Evolutionary conservation across 2,329 filamentous ascomycete species (phyloP).

Genomic region (Byssochlamys sp.): DNA sequence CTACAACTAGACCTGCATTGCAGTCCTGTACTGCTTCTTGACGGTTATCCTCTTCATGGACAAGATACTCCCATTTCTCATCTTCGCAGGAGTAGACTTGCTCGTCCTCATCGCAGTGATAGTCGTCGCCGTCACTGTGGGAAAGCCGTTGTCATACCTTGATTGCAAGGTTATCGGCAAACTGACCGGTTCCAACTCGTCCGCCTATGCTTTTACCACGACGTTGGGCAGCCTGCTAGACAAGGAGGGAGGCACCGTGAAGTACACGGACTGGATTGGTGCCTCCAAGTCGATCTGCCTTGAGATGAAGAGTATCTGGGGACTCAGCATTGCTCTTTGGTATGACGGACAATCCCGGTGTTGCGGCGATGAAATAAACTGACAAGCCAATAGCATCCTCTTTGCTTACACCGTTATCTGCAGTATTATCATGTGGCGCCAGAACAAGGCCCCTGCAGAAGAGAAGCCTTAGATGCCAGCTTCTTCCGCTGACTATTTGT

Average conservation of each 20-base stretch:
- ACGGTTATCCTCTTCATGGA: slow-evolving; percentile 75
- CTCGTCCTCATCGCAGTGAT: slow-evolving; percentile 66
- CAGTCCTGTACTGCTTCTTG: slow-evolving; percentile 68
- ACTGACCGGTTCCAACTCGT: slow-evolving; percentile 36
- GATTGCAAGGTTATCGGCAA: slow-evolving; percentile 54
- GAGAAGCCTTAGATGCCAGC: neutral
- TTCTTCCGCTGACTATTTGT: neutral
- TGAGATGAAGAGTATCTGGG: slow-evolving; percentile 82
- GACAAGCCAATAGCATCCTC: slow-evolving; percentile 42
- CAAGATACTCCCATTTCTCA: slow-evolving; percentile 63
- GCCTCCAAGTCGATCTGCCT: slow-evolving; percentile 59
- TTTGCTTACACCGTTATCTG: slow-evolving; percentile 56
- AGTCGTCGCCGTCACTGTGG: slow-evolving; percentile 66
- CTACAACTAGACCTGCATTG: slow-evolving; percentile 57
- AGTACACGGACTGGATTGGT: slow-evolving; percentile 49
- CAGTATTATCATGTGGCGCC: slow-evolving; percentile 53
- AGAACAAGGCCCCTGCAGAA: slow-evolving; percentile 37
- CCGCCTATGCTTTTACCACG: slow-evolving; percentile 46
- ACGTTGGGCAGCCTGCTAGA: slow-evolving; percentile 45
- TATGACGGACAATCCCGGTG: slow-evolving; percentile 25
- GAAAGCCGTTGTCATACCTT: slow-evolving; percentile 69
- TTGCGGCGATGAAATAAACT: slow-evolving; percentile 1
- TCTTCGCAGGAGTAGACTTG: slow-evolving; percentile 56
- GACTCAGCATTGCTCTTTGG: slow-evolving; percentile 68
- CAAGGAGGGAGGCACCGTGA: slow-evolving; percentile 41